Conservation (phyloP, 2,329 filamentous ascomycete species). For the Ramichloridium luteum region DNA sequence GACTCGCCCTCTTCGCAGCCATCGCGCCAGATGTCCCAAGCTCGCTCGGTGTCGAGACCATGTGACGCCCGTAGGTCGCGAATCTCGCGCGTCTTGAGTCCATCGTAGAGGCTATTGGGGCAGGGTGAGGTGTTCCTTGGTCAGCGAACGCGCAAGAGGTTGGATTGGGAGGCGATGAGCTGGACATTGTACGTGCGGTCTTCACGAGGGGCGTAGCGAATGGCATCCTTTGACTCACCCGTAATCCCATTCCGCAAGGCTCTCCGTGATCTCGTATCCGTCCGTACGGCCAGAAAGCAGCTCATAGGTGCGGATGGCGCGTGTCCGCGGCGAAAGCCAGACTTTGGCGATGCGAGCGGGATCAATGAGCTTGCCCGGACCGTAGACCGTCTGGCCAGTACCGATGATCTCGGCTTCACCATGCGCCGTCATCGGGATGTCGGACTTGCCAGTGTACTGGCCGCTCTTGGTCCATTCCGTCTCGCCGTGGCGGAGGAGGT, state of each 20-base stretch:
- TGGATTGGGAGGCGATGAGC: too few species aligned
- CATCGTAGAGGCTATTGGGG: slow-evolving; percentile 50
- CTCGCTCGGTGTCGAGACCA: slow-evolving; percentile 40
- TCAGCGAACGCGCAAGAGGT: too few species aligned
- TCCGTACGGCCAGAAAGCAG: slow-evolving; percentile 28
- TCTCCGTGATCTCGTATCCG: slow-evolving; percentile 44
- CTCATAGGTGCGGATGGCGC: slow-evolving; percentile 39
- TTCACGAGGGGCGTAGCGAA: too few species aligned
- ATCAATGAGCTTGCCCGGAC: slow-evolving; percentile 40
- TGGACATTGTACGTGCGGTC: too few species aligned
- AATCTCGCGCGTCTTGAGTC: slow-evolving; percentile 61
- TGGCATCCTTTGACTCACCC: slow-evolving; percentile 25
- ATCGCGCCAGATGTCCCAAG: slow-evolving; percentile 84
- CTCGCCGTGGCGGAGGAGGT: slow-evolving; percentile 81
- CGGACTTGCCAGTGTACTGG: slow-evolving; percentile 69
- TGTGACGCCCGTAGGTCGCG: slow-evolving; percentile 44
- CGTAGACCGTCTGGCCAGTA: slow-evolving; percentile 37
- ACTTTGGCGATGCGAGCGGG: slow-evolving; percentile 36
- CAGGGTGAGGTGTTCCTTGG: background rate
- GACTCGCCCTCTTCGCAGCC: slow-evolving; percentile 76
- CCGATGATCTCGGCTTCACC: slow-evolving; percentile 52
- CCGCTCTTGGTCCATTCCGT: slow-evolving; percentile 86
- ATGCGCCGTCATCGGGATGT: slow-evolving; percentile 71
- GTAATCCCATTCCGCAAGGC: slow-evolving; percentile 78
- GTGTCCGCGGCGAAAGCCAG: slow-evolving; percentile 38